phyloP scores from a whole-genome alignment of 2,329 filamentous ascomycete species.

The Fusarium luffae region DNA sequence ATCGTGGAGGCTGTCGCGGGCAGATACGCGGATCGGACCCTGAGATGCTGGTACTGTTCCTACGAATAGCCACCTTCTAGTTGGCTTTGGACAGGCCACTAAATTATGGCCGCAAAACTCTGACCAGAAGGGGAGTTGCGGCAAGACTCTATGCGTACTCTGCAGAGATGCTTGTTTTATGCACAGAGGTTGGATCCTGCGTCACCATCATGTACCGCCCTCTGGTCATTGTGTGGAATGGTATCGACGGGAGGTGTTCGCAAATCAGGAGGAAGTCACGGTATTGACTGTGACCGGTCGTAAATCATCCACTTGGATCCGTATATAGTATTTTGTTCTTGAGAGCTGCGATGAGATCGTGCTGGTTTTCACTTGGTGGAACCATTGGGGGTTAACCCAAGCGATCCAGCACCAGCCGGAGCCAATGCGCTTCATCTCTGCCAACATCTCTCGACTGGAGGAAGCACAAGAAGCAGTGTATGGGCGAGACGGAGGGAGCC shows the following conservation, averaged over 20 bases:
- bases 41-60: not conserved
- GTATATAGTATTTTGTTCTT: slow-evolving; percentile 50
- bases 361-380: slow-evolving; percentile 34
- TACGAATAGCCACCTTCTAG: not conserved
- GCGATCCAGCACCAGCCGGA: slow-evolving; percentile 25
- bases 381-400: slow-evolving; percentile 42
- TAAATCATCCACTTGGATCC: slow-evolving; percentile 53
- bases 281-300: slow-evolving; percentile 35
- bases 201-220: not conserved
- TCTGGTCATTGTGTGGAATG: not conserved
- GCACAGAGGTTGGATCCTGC: not conserved
- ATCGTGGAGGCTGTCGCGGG: not conserved
- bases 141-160: not conserved
- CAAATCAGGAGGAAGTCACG: slow-evolving; percentile 18
- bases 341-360: slow-evolving; percentile 24
- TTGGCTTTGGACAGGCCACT: not conserved
- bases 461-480: slow-evolving; percentile 14
- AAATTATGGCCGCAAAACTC: slow-evolving; percentile 10
- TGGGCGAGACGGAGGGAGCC: slow-evolving; percentile 12
- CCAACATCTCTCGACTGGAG: slow-evolving; percentile 22
- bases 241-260: slow-evolving; percentile 10
- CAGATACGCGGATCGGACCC: not conserved
- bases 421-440: slow-evolving; percentile 34
- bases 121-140: not conserved
- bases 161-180: not conserved